These are phyloP conservation scores for Fusarium xyrophilum DNA, from an alignment of 2,329 filamentous ascomycete genomes.

Conservation along the genomic window DNA sequence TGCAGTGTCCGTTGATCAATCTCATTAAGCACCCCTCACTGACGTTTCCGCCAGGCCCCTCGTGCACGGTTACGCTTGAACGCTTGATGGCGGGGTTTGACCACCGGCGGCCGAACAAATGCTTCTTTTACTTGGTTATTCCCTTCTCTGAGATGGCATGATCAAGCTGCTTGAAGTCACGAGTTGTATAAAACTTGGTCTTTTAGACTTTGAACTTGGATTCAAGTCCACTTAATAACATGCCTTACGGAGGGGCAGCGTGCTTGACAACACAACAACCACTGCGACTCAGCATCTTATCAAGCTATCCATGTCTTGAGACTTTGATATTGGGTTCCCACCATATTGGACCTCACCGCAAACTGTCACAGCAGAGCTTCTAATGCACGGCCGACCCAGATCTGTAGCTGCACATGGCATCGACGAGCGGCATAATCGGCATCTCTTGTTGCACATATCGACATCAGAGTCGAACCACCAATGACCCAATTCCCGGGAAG, in stretches of 20 bases:
- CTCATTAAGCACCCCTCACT: constrained; percentile 32
- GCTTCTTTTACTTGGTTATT: neutral
- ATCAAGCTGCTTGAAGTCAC: neutral
- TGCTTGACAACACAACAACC: constrained; percentile 6
- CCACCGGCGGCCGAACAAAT: neutral
- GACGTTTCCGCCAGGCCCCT: constrained; percentile 16
- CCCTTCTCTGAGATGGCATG: neutral
- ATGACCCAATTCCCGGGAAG: constrained; percentile 21
- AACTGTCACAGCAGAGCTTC: constrained; percentile 4
- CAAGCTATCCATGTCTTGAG: constrained; percentile 10
- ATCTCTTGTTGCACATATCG: neutral
- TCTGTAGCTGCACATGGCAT: neutral
- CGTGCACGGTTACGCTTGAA: constrained; percentile 23
- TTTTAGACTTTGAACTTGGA: neutral
- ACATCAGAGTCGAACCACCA: constrained; percentile 32
- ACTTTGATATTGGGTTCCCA: constrained; percentile 24
- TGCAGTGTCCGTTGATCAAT: constrained; percentile 39
- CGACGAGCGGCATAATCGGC: neutral
- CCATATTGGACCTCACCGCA: constrained; percentile 27
- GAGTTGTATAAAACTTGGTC: constrained; percentile 6
- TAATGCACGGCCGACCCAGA: constrained; percentile 8
- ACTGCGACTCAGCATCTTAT: constrained; percentile 12
- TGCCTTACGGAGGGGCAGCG: constrained; percentile 2
- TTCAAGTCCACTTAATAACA: neutral
- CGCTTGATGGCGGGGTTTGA: constrained; percentile 24